phyloP scores from a whole-genome alignment of 148 eudicot species.

The Polygonum aviculare region DNA sequence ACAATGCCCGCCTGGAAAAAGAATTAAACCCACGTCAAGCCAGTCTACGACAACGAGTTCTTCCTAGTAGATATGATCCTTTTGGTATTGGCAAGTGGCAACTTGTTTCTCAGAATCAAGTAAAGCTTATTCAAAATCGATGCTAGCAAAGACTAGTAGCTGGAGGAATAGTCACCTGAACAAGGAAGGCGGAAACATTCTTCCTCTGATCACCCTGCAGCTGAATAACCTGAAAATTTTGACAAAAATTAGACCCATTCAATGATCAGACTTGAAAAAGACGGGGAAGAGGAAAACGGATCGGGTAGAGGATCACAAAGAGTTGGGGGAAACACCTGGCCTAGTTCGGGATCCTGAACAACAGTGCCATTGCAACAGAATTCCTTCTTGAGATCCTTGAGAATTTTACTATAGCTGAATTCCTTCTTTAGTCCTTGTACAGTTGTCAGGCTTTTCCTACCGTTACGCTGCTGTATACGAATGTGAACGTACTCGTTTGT shows the following conservation, averaged over 20 bases:
- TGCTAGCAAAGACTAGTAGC: background rate
- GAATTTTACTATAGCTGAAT: slow-evolving; percentile 78
- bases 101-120: background rate
- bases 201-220: slow-evolving; percentile 96
- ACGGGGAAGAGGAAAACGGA: background rate
- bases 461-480: slow-evolving; percentile 83
- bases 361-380: slow-evolving; percentile 98
- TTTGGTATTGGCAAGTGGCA: too few species aligned
- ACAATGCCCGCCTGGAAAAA: slow-evolving; percentile 70
- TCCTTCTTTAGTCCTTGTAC: slow-evolving; percentile 93
- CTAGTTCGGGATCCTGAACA: slow-evolving; percentile 90
- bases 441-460: slow-evolving; percentile 92
- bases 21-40: background rate
- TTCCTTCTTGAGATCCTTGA: slow-evolving; percentile 93
- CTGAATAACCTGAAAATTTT: slow-evolving; percentile 49
- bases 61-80: background rate
- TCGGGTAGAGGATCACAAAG: background rate
- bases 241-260: background rate
- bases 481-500: slow-evolving; percentile 88
- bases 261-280: background rate
- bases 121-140: background rate
- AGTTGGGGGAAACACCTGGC: slow-evolving; percentile 41
- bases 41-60: background rate
- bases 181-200: slow-evolving; percentile 86
- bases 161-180: slow-evolving; percentile 40